Evolutionary conservation across 305 asterid genomes (phyloP).

Genomic region (Fraxinus angustifolia): DNA sequence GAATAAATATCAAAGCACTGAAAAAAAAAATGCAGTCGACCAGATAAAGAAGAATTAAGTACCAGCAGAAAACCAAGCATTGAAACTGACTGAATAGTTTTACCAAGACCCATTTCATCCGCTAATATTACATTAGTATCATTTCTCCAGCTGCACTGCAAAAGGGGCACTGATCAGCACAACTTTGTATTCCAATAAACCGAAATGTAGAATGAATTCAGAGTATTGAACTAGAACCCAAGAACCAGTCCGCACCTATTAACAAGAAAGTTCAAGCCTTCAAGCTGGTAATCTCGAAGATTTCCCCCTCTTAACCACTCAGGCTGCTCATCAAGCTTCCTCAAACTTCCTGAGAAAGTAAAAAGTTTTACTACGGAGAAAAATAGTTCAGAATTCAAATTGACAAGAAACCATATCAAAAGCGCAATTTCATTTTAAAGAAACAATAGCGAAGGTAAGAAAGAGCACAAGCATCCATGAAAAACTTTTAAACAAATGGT

Average conservation of each 20-base stretch:
- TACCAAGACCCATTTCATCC: conserved; percentile 99
- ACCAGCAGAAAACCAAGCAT: conserved; percentile 99
- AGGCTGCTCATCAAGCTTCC: conserved; percentile 98
- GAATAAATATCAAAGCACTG: conserved; percentile 21
- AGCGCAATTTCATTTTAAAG: neutral
- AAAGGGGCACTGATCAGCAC: conserved; percentile 57
- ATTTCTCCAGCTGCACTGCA: conserved; percentile 94
- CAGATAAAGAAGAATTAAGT: conserved; percentile 22
- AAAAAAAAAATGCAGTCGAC: conserved; percentile 11
- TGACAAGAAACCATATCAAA: neutral
- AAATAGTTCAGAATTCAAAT: conserved; percentile 8
- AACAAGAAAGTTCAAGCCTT: conserved; percentile 94
- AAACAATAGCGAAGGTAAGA: neutral
- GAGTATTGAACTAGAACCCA: conserved; percentile 26
- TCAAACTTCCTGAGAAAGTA: conserved; percentile 71
- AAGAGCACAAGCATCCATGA: neutral
- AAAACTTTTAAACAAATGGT: neutral
- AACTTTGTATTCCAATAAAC: conserved; percentile 19
- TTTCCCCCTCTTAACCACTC: conserved; percentile 97
- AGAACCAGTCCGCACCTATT: conserved; percentile 65
- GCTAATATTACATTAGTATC: conserved; percentile 97
- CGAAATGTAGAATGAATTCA: conserved; percentile 9
- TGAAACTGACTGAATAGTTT: conserved; percentile 97
- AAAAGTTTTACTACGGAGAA: conserved; percentile 13
- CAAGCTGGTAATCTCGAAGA: conserved; percentile 98